Evolutionary conservation across 306 rosid genomes (phyloP).

Genomic region (Gastrolobium bilobum): DNA sequence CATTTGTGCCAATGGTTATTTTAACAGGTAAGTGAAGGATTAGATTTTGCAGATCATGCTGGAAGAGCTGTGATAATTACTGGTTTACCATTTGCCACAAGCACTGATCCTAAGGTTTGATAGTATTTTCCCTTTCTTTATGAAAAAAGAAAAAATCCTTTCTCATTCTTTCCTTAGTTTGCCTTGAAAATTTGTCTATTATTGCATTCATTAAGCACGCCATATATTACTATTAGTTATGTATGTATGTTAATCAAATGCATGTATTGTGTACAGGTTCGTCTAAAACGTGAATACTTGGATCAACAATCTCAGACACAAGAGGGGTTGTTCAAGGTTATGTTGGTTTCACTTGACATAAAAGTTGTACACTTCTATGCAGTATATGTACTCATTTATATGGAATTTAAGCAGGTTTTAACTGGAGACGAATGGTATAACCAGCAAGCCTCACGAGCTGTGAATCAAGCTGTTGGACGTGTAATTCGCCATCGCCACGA

Average conservation of each 20-base stretch:
- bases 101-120: constrained; percentile 89
- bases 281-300: constrained; percentile 91
- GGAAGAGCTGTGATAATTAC: constrained; percentile 96
- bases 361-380: constrained; percentile 7
- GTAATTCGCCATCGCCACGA: constrained; percentile 97
- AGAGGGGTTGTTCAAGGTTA: constrained; percentile 66
- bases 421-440: constrained; percentile 96
- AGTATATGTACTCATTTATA: constrained; percentile 32
- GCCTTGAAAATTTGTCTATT: constrained; percentile 24
- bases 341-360: constrained; percentile 36
- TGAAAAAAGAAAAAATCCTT: neutral
- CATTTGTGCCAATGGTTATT: constrained; percentile 40
- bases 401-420: constrained; percentile 57
- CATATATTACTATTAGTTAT: constrained; percentile 5
- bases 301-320: constrained; percentile 68
- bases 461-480: constrained; percentile 98
- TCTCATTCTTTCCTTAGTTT: constrained; percentile 31
- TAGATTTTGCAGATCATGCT: constrained; percentile 97
- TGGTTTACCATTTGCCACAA: constrained; percentile 90
- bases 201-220: constrained; percentile 38
- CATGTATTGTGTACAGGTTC: constrained; percentile 69
- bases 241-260: constrained; percentile 31
- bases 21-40: constrained; percentile 93
- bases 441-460: constrained; percentile 96
- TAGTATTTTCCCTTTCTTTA: constrained; percentile 28